Evolutionary conservation across 2,329 filamentous ascomycete species (phyloP).

Genomic region (Coniochaeta ligniaria): DNA sequence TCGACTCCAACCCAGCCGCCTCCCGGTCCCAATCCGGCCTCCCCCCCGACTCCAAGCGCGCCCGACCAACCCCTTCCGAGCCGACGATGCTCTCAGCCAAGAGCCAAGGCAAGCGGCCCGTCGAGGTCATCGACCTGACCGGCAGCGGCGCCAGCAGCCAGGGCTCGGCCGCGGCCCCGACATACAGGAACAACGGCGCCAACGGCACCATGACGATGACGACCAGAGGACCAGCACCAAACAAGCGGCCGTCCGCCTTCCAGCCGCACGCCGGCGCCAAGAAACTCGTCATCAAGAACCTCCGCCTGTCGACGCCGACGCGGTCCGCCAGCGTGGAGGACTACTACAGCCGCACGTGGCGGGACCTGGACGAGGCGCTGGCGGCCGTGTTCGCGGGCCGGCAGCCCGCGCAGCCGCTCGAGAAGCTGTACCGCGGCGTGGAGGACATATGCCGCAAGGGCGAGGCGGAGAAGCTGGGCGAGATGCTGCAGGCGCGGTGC

Average conservation of each 20-base stretch:
- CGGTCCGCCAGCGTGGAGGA: conserved; percentile 55
- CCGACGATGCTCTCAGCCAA: conserved; percentile 19
- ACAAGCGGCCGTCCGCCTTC: conserved; percentile 37
- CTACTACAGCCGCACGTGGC: conserved; percentile 73
- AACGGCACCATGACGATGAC: background rate
- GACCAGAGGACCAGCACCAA: background rate
- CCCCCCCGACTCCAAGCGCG: conserved; percentile 20
- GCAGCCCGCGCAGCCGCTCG: conserved; percentile 65
- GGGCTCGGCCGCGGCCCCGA: background rate
- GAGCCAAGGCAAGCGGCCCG: conserved; percentile 25
- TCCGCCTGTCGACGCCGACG: conserved; percentile 55
- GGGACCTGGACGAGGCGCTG: conserved; percentile 67
- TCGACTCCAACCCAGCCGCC: conserved; percentile 18
- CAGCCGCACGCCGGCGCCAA: conserved; percentile 71
- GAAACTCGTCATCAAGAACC: conserved; percentile 90
- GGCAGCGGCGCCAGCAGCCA: conserved; percentile 9
- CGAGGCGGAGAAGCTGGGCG: conserved; percentile 60
- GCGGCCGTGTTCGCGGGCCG: conserved; percentile 62
- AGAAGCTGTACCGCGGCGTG: conserved; percentile 82
- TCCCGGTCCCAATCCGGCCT: conserved; percentile 5
- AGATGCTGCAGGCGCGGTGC: conserved; percentile 58
- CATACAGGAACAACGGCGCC: background rate
- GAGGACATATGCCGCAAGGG: conserved; percentile 86
- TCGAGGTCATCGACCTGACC: conserved; percentile 38
- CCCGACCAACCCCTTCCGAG: conserved; percentile 3